A percentile compares a stretch with the other conserved stretches of the same genome.
Evolutionary conservation across 139 green algal species (phyloP).

Genomic region (Micractinium sp.): DNA sequence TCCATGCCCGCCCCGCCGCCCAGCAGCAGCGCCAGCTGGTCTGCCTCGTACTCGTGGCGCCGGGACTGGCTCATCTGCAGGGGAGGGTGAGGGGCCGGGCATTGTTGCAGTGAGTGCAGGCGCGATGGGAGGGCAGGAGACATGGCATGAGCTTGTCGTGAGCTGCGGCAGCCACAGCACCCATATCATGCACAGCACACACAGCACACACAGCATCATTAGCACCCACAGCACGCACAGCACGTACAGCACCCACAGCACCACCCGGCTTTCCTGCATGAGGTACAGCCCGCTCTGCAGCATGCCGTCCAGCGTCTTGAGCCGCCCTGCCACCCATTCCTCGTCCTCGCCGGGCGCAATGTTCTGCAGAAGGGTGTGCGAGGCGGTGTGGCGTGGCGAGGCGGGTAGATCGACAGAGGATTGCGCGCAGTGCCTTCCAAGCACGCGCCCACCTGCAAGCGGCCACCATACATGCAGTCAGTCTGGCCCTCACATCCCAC

Average conservation of each 20-base stretch:
- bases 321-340: neutral
- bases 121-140: too few species aligned
- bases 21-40: conserved; percentile 11
- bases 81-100: neutral
- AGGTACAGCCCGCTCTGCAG: conserved; percentile 28
- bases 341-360: neutral
- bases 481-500: too few species aligned
- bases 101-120: neutral
- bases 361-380: neutral
- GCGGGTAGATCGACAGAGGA: too few species aligned
- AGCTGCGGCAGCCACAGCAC: too few species aligned
- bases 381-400: too few species aligned
- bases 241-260: neutral
- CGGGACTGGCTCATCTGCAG: conserved; percentile 23
- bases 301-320: conserved; percentile 10
- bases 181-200: neutral
- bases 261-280: neutral
- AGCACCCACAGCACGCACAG: neutral
- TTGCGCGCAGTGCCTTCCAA: too few species aligned
- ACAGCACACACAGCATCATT: neutral
- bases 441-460: too few species aligned
- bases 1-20: neutral
- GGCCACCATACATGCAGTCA: too few species aligned
- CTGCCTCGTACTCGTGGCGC: conserved; percentile 30
- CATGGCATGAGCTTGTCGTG: too few species aligned